Evolutionary conservation across 305 asterid genomes (phyloP).

Genomic region (Fraxinus albicans): DNA sequence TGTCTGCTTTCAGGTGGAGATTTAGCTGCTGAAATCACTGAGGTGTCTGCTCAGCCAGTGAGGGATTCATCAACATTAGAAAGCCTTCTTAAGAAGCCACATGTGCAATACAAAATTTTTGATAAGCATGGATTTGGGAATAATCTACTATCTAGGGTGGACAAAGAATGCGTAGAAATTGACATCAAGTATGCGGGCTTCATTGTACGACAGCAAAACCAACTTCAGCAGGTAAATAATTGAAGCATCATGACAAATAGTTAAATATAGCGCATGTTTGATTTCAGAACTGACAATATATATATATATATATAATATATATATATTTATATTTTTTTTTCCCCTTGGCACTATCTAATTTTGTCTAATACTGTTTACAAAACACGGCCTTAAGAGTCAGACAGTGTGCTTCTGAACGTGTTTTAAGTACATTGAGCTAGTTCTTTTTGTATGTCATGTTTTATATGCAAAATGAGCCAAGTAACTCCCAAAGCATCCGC

Average conservation of each 20-base stretch:
- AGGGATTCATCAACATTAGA: conserved; percentile 77
- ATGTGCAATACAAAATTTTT: conserved; percentile 61
- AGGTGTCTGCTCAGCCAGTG: conserved; percentile 77
- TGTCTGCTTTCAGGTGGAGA: conserved; percentile 60
- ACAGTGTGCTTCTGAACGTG: background rate
- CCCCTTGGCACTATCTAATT: background rate
- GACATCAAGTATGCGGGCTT: conserved; percentile 97
- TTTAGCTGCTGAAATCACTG: conserved; percentile 64
- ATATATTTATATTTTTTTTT: background rate
- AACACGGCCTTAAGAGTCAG: background rate
- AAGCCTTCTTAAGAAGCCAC: conserved; percentile 93
- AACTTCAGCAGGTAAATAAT: conserved; percentile 75
- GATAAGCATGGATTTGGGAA: conserved; percentile 95
- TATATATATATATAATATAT: too few species aligned
- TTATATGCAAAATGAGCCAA: background rate
- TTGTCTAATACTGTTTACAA: background rate
- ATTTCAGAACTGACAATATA: background rate
- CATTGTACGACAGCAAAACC: conserved; percentile 82
- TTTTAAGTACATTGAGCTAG: background rate
- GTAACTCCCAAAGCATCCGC: background rate
- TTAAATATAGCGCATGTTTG: background rate
- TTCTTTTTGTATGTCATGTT: background rate
- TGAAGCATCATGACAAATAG: conserved; percentile 13
- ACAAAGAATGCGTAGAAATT: conserved; percentile 88
- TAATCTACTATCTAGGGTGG: conserved; percentile 62